Base-by-base conservation (phyloP, 2,329 filamentous ascomycete species). In the Elsinoe necatrix region DNA sequence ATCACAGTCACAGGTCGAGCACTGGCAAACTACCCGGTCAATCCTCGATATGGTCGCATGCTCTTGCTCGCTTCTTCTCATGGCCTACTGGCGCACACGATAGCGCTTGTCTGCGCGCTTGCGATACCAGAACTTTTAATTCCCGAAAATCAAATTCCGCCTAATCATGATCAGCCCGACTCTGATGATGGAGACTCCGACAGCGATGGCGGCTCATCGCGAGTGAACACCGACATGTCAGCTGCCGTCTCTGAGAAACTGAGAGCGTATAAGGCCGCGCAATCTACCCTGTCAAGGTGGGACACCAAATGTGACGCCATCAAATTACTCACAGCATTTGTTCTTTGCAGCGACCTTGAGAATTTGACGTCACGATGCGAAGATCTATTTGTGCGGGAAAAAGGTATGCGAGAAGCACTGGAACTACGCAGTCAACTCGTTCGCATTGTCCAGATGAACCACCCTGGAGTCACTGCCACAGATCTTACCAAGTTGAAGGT, bases 41-140 rank as follows among this genome's bases (percentile, higher is more conserved):
- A 89, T 25, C 95, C 93, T 16, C 83, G 93, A 1, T 95, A 95
- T 67, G 85, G 91, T 6, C 88, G 92, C 56, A 97, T 97, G 71
- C 75, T 98, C n/a, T 77, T 95, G 7, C 84, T 95, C 48, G 92
- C 91, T 0, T 84, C 95, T 66, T 79, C 87, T 23, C 86, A 95
- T 66, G 82, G 84, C 58, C 91, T 93, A 61, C 78, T 95, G 51
- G 85, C 86, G 0, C 92, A 95, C 66, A 88, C 90, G 2, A 86
- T 97, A 59, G 89, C 90, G 1, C 75, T 97, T 9, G 91, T 98
- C 2, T 87, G 93, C 0, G 89, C 87, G 1, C 75, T 98, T 3
- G 95, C 92, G 0, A 89, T 92, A 0, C 86, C 88, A 0, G 92
- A 97, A 64, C 73, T 97, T 2, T 95, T 95, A 68, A 77, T 96